Conservation (phyloP, 2,329 filamentous ascomycete species). For the Xylariales sp. region DNA sequence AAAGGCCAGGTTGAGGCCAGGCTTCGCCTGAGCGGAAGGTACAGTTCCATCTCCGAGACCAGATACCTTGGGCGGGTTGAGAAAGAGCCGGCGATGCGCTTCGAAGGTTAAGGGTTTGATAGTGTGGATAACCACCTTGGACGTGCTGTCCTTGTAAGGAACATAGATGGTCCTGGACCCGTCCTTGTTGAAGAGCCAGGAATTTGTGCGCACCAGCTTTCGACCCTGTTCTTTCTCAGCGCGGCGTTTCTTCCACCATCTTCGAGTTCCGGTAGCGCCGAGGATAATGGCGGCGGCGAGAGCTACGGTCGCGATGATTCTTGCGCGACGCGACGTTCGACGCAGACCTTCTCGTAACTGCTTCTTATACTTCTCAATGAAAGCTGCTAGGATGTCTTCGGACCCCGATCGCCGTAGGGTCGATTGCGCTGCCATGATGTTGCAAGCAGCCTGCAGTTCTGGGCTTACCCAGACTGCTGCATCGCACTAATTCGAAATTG, state of each 20-base stretch:
- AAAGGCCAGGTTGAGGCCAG: slow-evolving; percentile 91
- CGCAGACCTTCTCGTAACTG: slow-evolving; percentile 51
- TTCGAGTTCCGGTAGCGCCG: slow-evolving; percentile 71
- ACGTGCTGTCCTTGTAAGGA: slow-evolving; percentile 80
- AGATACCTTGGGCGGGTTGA: slow-evolving; percentile 83
- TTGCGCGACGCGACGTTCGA: slow-evolving; percentile 64
- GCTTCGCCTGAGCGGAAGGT: slow-evolving; percentile 85
- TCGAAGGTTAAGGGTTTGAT: slow-evolving; percentile 95
- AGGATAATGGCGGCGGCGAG: slow-evolving; percentile 76
- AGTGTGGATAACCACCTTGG: slow-evolving; percentile 84
- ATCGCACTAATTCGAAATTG: too few relatives aligned
- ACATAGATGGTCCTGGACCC: slow-evolving; percentile 94
- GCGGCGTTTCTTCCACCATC: slow-evolving; percentile 68
- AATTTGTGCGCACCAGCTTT: slow-evolving; percentile 83
- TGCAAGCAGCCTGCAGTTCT: slow-evolving; percentile 6
- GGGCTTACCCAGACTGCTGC: slow-evolving; percentile 3
- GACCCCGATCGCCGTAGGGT: slow-evolving; percentile 65
- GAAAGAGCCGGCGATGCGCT: slow-evolving; percentile 86
- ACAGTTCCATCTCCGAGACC: slow-evolving; percentile 71
- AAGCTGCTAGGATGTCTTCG: slow-evolving; percentile 62
- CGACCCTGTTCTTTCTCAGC: slow-evolving; percentile 79
- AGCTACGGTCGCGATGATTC: slow-evolving; percentile 70
- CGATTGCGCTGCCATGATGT: slow-evolving; percentile 78
- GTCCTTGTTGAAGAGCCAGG: slow-evolving; percentile 89
- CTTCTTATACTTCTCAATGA: slow-evolving; percentile 56